Conservation (phyloP, 352 stramenopile genomes). For the Pythium periplocum region DNA sequence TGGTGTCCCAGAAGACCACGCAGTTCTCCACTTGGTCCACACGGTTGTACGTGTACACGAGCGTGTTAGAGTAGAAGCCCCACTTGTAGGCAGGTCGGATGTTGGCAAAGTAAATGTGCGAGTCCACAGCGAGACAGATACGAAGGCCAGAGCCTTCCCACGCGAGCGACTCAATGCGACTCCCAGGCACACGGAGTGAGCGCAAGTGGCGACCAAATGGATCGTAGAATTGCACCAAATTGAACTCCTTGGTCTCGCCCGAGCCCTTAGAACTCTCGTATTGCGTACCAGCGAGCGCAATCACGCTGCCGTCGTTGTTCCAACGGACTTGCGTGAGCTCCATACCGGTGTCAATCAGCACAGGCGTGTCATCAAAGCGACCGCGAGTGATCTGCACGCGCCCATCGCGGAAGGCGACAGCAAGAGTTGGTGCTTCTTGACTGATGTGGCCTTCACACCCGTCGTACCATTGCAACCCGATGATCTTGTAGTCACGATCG, state of each 20-base stretch:
- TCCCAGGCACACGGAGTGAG: slow-evolving; percentile 85
- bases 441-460: slow-evolving; percentile 85
- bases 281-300: slow-evolving; percentile 81
- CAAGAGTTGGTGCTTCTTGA: slow-evolving; percentile 85
- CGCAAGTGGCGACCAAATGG: slow-evolving; percentile 83
- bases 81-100: slow-evolving; percentile 91
- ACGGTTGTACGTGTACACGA: slow-evolving; percentile 90
- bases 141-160: slow-evolving; percentile 90
- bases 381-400: slow-evolving; percentile 89
- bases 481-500: slow-evolving; percentile 69
- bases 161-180: slow-evolving; percentile 79
- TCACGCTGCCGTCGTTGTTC: slow-evolving; percentile 90
- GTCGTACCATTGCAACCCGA: slow-evolving; percentile 82
- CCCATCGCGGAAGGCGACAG: slow-evolving; percentile 89
- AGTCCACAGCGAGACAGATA: slow-evolving; percentile 92
- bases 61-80: slow-evolving; percentile 85
- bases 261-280: slow-evolving; percentile 13
- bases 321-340: slow-evolving; percentile 77
- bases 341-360: slow-evolving; percentile 91
- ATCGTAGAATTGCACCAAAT: slow-evolving; percentile 91
- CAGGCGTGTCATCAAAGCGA: slow-evolving; percentile 75
- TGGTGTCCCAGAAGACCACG: slow-evolving; percentile 91
- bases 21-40: slow-evolving; percentile 84
- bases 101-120: slow-evolving; percentile 95
- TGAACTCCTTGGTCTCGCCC: slow-evolving; percentile 56